Conservation (phyloP, 2,329 filamentous ascomycete species). For the Exophiala dermatitidis region DNA sequence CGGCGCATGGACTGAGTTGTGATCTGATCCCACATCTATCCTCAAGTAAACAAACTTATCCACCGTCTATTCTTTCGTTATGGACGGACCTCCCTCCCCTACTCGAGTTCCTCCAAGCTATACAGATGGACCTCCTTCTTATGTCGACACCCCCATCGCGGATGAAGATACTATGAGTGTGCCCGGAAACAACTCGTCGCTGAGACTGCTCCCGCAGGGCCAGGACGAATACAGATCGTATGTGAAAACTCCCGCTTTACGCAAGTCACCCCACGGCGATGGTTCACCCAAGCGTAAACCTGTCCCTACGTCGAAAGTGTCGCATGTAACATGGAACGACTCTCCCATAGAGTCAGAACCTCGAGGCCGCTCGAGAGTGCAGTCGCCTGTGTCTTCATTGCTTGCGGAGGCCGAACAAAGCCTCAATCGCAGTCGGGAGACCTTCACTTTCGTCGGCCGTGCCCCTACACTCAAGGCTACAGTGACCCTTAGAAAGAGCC, state of each 20-base stretch:
- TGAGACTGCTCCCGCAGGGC: constrained; percentile 40
- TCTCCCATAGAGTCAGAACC: constrained; percentile 7
- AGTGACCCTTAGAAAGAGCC: constrained; percentile 24
- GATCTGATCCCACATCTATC: constrained; percentile 11
- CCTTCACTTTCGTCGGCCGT: constrained; percentile 16
- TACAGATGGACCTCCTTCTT: constrained; percentile 40
- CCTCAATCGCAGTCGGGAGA: constrained; percentile 15
- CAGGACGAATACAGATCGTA: constrained; percentile 37
- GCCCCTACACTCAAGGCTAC: constrained; percentile 26
- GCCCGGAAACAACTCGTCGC: constrained; percentile 35
- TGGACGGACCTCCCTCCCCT: constrained; percentile 24
- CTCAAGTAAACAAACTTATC: constrained; percentile 17
- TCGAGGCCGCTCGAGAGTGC: constrained; percentile 11
- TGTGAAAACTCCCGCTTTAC: constrained; percentile 28
- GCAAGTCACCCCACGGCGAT: constrained; percentile 12
- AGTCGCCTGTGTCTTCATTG: constrained; percentile 23
- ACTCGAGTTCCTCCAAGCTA: constrained; percentile 32
- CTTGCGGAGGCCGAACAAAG: constrained; percentile 19
- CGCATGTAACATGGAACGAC: constrained; percentile 22
- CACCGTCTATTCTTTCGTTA: constrained; percentile 5
- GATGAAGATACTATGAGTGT: constrained; percentile 31
- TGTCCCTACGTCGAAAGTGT: constrained; percentile 13
- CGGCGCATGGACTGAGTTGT: constrained; percentile 15
- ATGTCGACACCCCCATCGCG: constrained; percentile 28
- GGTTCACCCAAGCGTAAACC: constrained; percentile 23